These are phyloP conservation scores for Entomophthora muscae DNA, from an alignment of 371 early-diverging fungal species.

Conservation along the genomic window DNA sequence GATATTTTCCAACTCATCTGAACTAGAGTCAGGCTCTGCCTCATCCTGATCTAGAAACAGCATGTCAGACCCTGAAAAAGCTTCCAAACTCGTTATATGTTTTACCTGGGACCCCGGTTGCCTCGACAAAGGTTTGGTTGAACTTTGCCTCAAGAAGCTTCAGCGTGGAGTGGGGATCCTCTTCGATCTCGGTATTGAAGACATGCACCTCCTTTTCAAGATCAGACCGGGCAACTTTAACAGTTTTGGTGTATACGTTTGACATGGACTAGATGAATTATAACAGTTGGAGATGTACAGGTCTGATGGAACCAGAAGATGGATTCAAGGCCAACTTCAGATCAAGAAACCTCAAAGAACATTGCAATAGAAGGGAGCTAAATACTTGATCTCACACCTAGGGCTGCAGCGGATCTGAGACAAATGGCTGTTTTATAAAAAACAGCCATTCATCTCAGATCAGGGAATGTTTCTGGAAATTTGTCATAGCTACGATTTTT, in stretches of 20 bases:
- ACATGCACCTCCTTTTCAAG: background rate
- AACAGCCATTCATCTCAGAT: no score
- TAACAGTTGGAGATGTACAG: no score
- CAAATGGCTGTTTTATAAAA: no score
- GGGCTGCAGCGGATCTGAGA: no score
- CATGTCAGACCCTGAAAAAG: background rate
- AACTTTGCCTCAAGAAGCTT: background rate
- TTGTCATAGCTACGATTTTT: no score
- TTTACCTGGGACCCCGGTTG: background rate
- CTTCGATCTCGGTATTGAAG: background rate
- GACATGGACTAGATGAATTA: no score
- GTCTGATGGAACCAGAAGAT: no score
- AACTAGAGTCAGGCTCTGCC: background rate
- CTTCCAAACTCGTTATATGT: background rate
- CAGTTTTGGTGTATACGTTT: background rate
- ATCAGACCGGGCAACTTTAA: background rate
- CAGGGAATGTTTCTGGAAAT: no score
- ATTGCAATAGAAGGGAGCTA: no score
- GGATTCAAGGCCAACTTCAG: no score
- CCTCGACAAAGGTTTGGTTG: background rate
- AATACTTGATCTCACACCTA: no score
- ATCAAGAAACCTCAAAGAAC: no score
- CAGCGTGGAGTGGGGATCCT: background rate
- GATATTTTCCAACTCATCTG: background rate
- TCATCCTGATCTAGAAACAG: background rate